Percentiles rank a stretch among this genome's conserved stretches.
Conservation (phyloP, 495 filamentous ascomycete genomes). For the Oidiodendron maius region DNA sequence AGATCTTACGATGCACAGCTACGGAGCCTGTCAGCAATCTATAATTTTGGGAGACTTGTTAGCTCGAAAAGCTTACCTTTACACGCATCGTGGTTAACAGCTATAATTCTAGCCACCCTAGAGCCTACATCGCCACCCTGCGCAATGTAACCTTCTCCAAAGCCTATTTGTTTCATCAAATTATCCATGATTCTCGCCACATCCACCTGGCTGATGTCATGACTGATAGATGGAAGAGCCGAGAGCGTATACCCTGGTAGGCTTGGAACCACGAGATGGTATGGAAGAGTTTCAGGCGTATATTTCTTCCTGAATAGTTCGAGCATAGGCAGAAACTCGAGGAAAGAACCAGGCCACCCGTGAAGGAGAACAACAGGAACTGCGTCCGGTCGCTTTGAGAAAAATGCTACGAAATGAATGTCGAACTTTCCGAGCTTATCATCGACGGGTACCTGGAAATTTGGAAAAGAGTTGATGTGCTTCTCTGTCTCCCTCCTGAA, state of each 20-base stretch:
- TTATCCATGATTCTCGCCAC: slow-evolving; percentile 45
- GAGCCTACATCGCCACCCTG: slow-evolving; percentile 66
- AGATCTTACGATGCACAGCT: slow-evolving; percentile 34
- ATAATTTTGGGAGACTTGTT: neutral
- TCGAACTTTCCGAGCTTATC: slow-evolving; percentile 32
- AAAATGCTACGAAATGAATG: slow-evolving; percentile 59
- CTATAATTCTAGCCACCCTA: slow-evolving; percentile 38
- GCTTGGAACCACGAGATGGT: slow-evolving; percentile 60
- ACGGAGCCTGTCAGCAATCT: neutral
- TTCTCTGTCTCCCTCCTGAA: slow-evolving; percentile 44
- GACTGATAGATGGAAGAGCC: slow-evolving; percentile 40
- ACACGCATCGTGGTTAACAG: slow-evolving; percentile 26
- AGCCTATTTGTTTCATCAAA: slow-evolving; percentile 55
- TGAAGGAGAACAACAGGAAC: slow-evolving; percentile 55
- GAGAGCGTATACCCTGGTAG: slow-evolving; percentile 60
- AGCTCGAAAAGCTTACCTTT: slow-evolving; percentile 16
- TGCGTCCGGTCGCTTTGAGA: slow-evolving; percentile 53
- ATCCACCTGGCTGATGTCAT: slow-evolving; percentile 37
- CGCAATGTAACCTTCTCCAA: slow-evolving; percentile 52
- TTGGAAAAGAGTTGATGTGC: slow-evolving; percentile 57
- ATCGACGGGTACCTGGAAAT: slow-evolving; percentile 49
- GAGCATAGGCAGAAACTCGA: slow-evolving; percentile 46
- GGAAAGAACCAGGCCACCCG: slow-evolving; percentile 56
- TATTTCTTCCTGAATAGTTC: slow-evolving; percentile 42
- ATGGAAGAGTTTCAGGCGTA: slow-evolving; percentile 49